Base-by-base conservation (phyloP, 192 early-diverging fungal genomes). In the Entomortierella parvispora region DNA sequence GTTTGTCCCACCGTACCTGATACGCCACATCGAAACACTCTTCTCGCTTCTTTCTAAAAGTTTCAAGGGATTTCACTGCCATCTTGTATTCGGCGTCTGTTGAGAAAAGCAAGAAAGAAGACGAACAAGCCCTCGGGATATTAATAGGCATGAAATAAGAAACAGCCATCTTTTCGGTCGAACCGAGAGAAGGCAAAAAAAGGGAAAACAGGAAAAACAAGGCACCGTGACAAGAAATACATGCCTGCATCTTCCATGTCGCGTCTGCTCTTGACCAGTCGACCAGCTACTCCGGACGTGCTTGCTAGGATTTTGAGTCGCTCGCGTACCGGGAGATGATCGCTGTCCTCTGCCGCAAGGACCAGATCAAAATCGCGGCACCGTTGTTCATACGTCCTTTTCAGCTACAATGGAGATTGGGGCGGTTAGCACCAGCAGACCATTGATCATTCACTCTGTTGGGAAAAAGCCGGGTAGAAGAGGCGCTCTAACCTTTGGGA, bases 241-340 rank as follows among this genome's bases (percentile, higher is more conserved):
- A 33, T 68, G 62, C 74, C 74, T 58, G 74, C 65, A 11, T 77
- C 74, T 29, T 77, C 74, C 74, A 77, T 64, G 40, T 77, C 74
- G 9, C 74, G 59, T 43, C 50, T 77, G 56, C 61, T 54, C 66
- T 77, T 77, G 54, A 31, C 65, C n/a, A 68, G 55, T 32, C 74
- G 42, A 26, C 74, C 74, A 42, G 74, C 74, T 20, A 65, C 74
- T 10, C 74, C 74, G 2, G 74, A 58, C 3, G 74, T 62, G 20
- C 60, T 77, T 26, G 74, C 55, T 31, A 77, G 28, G 20, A 68
- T 77, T 61, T 77, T 77, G 48, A 77, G 74, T 17, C 61, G 32
- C 22, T 77, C 74, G 12, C 65, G 59, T 17, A 77, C 74, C 11
- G 74, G 74, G 6, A 77, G 61, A 46, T 77, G 74, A 3, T 77